Conservation (phyloP, 2,329 filamentous ascomycete species). For the Paracamarosporium sp. region DNA sequence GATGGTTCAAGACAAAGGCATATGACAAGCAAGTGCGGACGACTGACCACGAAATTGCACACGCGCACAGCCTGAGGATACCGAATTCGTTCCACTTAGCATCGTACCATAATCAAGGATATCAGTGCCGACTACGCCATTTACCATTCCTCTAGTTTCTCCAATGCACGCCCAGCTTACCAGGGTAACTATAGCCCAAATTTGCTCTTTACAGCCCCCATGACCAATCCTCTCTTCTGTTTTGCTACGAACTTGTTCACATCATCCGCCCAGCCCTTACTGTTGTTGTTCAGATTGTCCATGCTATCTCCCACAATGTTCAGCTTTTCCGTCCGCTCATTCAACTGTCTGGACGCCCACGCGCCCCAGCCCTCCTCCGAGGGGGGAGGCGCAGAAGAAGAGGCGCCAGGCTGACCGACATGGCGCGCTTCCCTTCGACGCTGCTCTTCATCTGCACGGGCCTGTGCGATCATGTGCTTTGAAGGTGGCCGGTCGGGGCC, state of each 20-base stretch:
- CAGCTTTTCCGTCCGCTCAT: constrained; percentile 88
- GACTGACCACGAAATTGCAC: too few species aligned
- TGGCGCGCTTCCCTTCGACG: constrained; percentile 44
- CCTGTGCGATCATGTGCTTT: constrained; percentile 84
- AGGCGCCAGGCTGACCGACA: constrained; percentile 41
- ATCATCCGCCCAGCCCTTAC: constrained; percentile 83
- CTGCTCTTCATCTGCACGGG: constrained; percentile 74
- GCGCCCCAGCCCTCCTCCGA: constrained; percentile 67
- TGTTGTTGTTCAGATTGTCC: constrained; percentile 81
- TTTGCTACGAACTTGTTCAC: constrained; percentile 84
- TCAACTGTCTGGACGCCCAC: constrained; percentile 85
- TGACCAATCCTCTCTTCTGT: constrained; percentile 85
- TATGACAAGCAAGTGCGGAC: too few species aligned
- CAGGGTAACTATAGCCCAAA: constrained; percentile 43
- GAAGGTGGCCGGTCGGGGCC: constrained; percentile 87
- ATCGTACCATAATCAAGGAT: background rate
- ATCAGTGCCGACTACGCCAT: background rate
- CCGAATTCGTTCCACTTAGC: too few species aligned
- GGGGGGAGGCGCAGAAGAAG: constrained; percentile 28
- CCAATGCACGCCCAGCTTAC: background rate
- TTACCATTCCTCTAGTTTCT: background rate
- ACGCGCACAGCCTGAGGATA: too few species aligned
- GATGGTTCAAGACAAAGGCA: too few species aligned
- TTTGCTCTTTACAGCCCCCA: constrained; percentile 61
- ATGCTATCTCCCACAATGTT: constrained; percentile 83